A percentile compares a stretch with the other conserved stretches of the same genome.
Evolutionary conservation across 352 stramenopile species (phyloP).

Genomic region (Aphanomyces cochlioides): DNA sequence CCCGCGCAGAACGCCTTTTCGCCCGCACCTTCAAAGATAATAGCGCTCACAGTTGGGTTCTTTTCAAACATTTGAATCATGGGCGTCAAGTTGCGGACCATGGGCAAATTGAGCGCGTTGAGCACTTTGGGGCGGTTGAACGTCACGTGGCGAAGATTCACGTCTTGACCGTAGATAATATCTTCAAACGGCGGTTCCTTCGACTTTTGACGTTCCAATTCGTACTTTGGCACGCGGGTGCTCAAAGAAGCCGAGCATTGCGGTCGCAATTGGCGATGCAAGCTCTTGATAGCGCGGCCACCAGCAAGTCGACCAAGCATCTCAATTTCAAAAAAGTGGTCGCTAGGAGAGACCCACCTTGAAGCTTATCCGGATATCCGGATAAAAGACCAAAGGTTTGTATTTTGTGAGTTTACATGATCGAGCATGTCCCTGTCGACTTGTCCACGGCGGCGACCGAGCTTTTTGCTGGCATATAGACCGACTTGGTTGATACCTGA

Average conservation of each 20-base stretch:
- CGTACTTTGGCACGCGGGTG: conserved; percentile 12
- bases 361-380: conserved; percentile 17
- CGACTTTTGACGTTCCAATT: conserved; percentile 26
- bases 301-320: conserved; percentile 23
- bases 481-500: no score
- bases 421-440: background rate
- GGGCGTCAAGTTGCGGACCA: conserved; percentile 88
- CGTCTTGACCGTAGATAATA: conserved; percentile 75
- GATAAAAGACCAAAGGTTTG: background rate
- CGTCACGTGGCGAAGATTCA: conserved; percentile 71
- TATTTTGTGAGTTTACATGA: background rate
- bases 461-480: no score
- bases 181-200: conserved; percentile 45
- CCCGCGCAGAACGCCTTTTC: conserved; percentile 93
- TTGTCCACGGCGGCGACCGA: no score
- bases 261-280: conserved; percentile 20
- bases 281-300: conserved; percentile 11
- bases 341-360: conserved; percentile 4
- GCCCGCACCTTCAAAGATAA: conserved; percentile 78
- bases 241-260: background rate
- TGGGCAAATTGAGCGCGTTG: conserved; percentile 89
- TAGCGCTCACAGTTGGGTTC: conserved; percentile 73
- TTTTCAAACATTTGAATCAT: conserved; percentile 76
- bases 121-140: conserved; percentile 90
- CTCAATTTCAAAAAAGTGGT: conserved; percentile 26